Percentiles rank a stretch among this genome's conserved stretches.
Conservation (phyloP, 2,329 filamentous ascomycete genomes). For the Gnomoniopsis smithogilvyi region DNA sequence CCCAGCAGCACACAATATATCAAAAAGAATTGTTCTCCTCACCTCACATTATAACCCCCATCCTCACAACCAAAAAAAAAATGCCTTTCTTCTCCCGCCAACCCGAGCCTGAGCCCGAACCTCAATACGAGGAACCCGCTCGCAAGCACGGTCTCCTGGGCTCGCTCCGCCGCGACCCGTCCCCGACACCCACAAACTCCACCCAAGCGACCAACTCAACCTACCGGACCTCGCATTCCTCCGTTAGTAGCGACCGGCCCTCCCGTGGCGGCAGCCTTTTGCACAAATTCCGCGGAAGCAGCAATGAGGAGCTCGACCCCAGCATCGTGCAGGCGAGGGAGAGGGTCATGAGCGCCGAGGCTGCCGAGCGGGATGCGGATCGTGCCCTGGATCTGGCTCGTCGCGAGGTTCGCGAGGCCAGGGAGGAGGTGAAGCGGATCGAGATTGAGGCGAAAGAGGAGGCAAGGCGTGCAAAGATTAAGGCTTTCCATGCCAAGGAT, state of each 20-base stretch:
- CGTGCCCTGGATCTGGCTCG: constrained; percentile 57
- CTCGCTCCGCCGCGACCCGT: constrained; percentile 26
- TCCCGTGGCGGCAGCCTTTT: constrained; percentile 37
- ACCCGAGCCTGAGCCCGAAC: constrained; percentile 30
- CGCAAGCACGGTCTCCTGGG: constrained; percentile 34
- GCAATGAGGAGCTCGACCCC: constrained; percentile 52
- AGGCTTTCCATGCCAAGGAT: constrained; percentile 62
- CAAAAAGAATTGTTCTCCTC: not conserved
- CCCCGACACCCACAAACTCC: constrained; percentile 24
- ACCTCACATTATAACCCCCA: not conserved
- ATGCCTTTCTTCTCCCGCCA: constrained; percentile 34
- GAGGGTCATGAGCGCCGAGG: constrained; percentile 59
- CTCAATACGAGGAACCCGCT: constrained; percentile 24
- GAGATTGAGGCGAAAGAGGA: constrained; percentile 66
- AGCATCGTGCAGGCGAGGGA: constrained; percentile 60
- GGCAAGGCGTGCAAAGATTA: constrained; percentile 62
- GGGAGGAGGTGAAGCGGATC: constrained; percentile 59
- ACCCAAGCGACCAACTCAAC: constrained; percentile 22
- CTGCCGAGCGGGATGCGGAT: constrained; percentile 63
- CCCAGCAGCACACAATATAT: not conserved
- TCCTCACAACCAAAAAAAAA: constrained; percentile 11
- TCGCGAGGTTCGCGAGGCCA: constrained; percentile 55
- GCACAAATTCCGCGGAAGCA: constrained; percentile 41
- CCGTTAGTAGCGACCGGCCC: constrained; percentile 26
- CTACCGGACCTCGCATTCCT: constrained; percentile 24